Conservation (phyloP, 2,329 filamentous ascomycete genomes). For the Triangularia verruculosa region DNA sequence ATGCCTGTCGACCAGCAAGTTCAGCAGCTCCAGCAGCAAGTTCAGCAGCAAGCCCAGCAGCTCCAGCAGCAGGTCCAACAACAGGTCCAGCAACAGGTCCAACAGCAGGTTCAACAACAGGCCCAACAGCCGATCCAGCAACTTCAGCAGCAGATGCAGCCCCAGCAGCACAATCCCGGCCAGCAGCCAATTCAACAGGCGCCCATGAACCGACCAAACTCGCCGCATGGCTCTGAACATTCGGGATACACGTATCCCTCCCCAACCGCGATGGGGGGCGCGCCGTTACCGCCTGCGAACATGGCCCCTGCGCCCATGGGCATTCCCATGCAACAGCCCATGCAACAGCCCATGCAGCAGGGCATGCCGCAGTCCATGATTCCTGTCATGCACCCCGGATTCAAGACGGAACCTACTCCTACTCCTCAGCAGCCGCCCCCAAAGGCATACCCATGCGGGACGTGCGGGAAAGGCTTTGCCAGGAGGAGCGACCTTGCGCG, state of each 20-base stretch:
- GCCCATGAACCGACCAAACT: slow-evolving; percentile 52
- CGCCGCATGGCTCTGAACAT: slow-evolving; percentile 59
- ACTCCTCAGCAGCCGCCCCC: slow-evolving; percentile 33
- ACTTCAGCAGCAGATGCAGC: slow-evolving; percentile 17
- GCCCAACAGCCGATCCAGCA: slow-evolving; percentile 7
- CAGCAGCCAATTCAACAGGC: slow-evolving; percentile 27
- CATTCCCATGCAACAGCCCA: slow-evolving; percentile 35
- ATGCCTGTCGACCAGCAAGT: slow-evolving; percentile 30
- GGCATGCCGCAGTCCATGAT: slow-evolving; percentile 31
- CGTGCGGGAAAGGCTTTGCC: slow-evolving; percentile 88
- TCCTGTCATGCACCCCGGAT: slow-evolving; percentile 31
- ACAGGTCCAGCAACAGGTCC: slow-evolving; percentile 20
- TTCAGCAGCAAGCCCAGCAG: slow-evolving; percentile 31
- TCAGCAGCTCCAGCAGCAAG: slow-evolving; percentile 16
- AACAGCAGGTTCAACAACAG: slow-evolving; percentile 24
- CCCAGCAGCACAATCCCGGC: slow-evolving; percentile 9
- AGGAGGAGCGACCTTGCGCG: slow-evolving; percentile 89
- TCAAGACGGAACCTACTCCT: slow-evolving; percentile 31
- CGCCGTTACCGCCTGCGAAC: slow-evolving; percentile 41
- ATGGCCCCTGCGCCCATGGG: slow-evolving; percentile 43
- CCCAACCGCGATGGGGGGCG: slow-evolving; percentile 46
- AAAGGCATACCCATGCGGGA: slow-evolving; percentile 84
- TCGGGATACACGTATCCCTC: slow-evolving; percentile 58
- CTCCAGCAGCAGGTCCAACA: slow-evolving; percentile 24
- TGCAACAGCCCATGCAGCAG: slow-evolving; percentile 28